phyloP scores from a whole-genome alignment of 345 rosid genomes.

The Salix caprea region DNA sequence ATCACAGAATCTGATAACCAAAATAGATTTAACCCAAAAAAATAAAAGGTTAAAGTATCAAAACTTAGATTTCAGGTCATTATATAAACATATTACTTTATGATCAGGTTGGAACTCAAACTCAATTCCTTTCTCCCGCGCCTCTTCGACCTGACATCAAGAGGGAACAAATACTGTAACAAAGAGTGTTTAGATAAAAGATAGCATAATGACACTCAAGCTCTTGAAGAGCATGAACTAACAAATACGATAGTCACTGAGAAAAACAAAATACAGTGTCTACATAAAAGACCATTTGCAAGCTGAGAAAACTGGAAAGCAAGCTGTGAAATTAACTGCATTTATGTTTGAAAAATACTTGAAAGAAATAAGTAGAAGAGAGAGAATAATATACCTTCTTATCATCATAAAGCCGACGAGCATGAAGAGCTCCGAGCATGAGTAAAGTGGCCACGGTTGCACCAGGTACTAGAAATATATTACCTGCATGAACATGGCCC shows the following conservation, averaged over 20 bases:
- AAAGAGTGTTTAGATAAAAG: no score
- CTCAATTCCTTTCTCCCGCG: slow-evolving; percentile 73
- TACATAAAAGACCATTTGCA: background rate
- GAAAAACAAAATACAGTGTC: background rate
- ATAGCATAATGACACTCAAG: no score
- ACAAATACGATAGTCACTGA: background rate
- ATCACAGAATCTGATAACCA: background rate
- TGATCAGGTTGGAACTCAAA: slow-evolving; percentile 72
- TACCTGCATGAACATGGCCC: slow-evolving; percentile 41
- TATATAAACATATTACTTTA: slow-evolving; percentile 40
- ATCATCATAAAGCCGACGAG: slow-evolving; percentile 82
- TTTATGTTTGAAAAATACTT: background rate
- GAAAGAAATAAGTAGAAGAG: no score
- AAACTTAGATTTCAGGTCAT: background rate
- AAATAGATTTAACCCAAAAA: background rate
- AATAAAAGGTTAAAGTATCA: background rate
- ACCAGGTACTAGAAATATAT: slow-evolving; percentile 66
- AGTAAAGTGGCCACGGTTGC: slow-evolving; percentile 87
- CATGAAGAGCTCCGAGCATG: slow-evolving; percentile 97
- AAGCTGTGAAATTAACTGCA: background rate
- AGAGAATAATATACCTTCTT: slow-evolving; percentile 50
- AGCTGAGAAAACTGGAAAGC: background rate
- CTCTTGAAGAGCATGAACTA: no score
- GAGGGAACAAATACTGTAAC: no score
- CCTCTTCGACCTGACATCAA: slow-evolving; percentile 63